Evolutionary conservation across 208 protist genomes (phyloP).

Genomic region (Crithidia brevicula): DNA sequence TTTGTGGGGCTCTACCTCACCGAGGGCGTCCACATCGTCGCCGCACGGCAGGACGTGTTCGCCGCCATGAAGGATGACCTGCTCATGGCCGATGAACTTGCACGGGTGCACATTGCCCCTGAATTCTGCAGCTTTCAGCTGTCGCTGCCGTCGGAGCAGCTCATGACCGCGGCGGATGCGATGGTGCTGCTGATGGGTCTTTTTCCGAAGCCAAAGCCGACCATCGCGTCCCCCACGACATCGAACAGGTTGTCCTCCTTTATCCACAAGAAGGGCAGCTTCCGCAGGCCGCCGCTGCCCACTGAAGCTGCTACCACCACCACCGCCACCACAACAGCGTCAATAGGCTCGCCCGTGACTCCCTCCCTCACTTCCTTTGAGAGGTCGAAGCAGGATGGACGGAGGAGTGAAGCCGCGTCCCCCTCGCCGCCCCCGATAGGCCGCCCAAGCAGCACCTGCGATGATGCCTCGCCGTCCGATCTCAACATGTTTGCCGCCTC

Average conservation of each 20-base stretch:
- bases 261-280: background rate
- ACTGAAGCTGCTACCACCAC: background rate
- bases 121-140: conserved; percentile 38
- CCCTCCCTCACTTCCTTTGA: background rate
- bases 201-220: background rate
- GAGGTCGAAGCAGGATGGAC: background rate
- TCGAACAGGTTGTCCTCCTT: background rate
- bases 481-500: background rate
- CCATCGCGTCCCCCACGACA: background rate
- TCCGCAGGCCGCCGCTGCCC: background rate
- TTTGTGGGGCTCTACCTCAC: conserved; percentile 29
- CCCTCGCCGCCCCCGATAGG: background rate
- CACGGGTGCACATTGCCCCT: conserved; percentile 28
- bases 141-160: conserved; percentile 40
- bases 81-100: conserved; percentile 34
- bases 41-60: conserved; percentile 34
- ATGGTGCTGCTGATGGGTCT: conserved; percentile 34
- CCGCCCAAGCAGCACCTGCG: background rate
- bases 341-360: background rate
- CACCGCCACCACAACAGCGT: background rate
- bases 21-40: conserved; percentile 24
- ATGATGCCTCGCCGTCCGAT: background rate
- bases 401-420: background rate
- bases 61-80: conserved; percentile 31
- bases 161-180: conserved; percentile 35